These are phyloP conservation scores for Arachis hypogaea DNA, from an alignment of 306 rosid species.

Conservation along the genomic window DNA sequence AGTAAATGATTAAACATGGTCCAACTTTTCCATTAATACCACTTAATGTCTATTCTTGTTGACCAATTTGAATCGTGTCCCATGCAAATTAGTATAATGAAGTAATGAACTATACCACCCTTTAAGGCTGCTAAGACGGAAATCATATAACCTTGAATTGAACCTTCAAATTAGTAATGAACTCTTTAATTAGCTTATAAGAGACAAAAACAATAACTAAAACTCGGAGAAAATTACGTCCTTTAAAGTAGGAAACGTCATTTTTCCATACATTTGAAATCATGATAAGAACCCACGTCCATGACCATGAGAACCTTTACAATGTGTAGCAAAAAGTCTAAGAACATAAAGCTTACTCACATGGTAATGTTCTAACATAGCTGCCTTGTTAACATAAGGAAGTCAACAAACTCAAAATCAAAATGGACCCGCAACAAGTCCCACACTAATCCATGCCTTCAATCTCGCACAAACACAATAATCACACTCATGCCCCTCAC, in stretches of 20 bases:
- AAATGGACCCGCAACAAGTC: conserved; percentile 33
- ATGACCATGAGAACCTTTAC: conserved; percentile 17
- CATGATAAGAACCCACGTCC: not conserved
- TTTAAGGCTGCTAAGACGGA: not conserved
- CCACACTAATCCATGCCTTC: conserved; percentile 62
- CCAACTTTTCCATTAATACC: conserved; percentile 34
- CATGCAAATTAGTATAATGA: not conserved
- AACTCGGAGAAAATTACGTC: conserved; percentile 31
- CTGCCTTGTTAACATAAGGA: conserved; percentile 4
- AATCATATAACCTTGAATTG: not conserved
- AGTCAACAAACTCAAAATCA: conserved; percentile 36
- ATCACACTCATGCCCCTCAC: conserved; percentile 1
- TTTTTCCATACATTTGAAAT: conserved; percentile 23
- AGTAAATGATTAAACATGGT: conserved; percentile 40
- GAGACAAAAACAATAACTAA: conserved; percentile 14
- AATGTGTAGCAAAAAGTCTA: conserved; percentile 22
- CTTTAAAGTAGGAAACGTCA: conserved; percentile 32
- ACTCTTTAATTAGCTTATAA: not conserved
- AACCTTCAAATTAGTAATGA: conserved; percentile 5
- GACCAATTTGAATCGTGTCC: conserved; percentile 1
- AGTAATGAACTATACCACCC: not conserved
- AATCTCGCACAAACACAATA: conserved; percentile 64
- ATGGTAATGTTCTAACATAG: conserved; percentile 30
- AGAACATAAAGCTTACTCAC: conserved; percentile 23
- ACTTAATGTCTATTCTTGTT: not conserved